Percentiles rank a stretch among this genome's conserved stretches.
Evolutionary conservation across 1,139 yeast species (phyloP).

Genomic region (Geotrichum candidum): DNA sequence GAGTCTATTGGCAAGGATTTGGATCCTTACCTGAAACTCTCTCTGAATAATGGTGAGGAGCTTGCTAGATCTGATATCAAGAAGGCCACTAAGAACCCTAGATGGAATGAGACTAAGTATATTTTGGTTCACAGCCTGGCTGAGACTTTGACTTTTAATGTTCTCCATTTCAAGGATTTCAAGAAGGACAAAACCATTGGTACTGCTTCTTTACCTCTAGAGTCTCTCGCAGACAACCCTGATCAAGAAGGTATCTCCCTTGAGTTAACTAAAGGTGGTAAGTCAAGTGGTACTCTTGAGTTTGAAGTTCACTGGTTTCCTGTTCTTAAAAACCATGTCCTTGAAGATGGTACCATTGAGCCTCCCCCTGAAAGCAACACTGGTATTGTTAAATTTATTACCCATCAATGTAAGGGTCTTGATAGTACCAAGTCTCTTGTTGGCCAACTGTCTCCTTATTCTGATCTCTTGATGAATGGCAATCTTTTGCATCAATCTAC

Average conservation of each 20-base stretch:
- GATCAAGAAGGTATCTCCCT: conserved; percentile 49
- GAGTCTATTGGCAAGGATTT: conserved; percentile 67
- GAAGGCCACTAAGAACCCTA: conserved; percentile 61
- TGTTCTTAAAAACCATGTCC: conserved; percentile 63
- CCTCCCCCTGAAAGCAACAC: conserved; percentile 92
- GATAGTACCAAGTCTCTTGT: conserved; percentile 58
- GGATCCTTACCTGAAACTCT: conserved; percentile 79
- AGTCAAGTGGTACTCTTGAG: conserved; percentile 65
- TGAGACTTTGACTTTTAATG: conserved; percentile 67
- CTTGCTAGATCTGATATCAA: conserved; percentile 64
- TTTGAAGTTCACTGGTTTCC: conserved; percentile 76
- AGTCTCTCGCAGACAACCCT: conserved; percentile 49
- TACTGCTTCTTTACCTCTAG: conserved; percentile 67
- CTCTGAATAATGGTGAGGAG: conserved; percentile 40
- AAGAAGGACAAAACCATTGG: conserved; percentile 82
- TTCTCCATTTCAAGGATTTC: conserved; percentile 68
- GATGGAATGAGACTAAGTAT: conserved; percentile 77
- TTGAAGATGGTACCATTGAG: conserved; percentile 77
- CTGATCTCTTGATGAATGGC: conserved; percentile 62
- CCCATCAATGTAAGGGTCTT: conserved; percentile 68
- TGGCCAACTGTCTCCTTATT: conserved; percentile 65
- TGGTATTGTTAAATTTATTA: conserved; percentile 70
- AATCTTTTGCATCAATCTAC: conserved; percentile 53
- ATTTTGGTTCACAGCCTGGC: conserved; percentile 67
- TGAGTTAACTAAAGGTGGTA: conserved; percentile 65